These are phyloP conservation scores for Saccharomycopsis javanensis DNA, from an alignment of 805 yeast species.

Conservation along the genomic window DNA sequence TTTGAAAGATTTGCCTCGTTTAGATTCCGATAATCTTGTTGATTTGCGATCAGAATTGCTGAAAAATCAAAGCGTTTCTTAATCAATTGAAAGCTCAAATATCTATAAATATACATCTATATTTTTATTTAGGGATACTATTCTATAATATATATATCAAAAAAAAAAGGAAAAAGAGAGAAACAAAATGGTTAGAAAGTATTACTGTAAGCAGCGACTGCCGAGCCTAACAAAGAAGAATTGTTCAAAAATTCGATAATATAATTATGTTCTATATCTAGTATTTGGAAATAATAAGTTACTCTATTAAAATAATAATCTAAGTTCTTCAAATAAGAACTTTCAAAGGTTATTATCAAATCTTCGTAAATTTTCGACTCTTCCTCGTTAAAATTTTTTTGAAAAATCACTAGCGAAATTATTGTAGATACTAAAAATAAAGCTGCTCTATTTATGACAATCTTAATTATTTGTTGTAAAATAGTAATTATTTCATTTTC, in stretches of 20 bases:
- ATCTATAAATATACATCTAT: background rate
- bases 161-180: too few relatives aligned
- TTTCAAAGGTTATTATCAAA: constrained; percentile 11
- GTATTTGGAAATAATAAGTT: background rate
- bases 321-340: constrained; percentile 18
- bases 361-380: constrained; percentile 13
- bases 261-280: background rate
- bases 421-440: constrained; percentile 5
- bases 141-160: background rate
- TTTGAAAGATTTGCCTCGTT: background rate
- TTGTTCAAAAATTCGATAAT: background rate
- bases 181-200: background rate
- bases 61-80: background rate
- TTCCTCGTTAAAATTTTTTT: constrained; percentile 12
- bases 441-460: constrained; percentile 5
- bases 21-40: background rate
- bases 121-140: background rate
- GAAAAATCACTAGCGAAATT: constrained; percentile 6
- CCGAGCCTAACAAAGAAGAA: background rate
- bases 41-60: background rate
- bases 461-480: background rate
- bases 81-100: background rate
- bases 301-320: constrained; percentile 19
- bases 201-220: background rate
- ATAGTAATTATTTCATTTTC: background rate